Evolutionary conservation across 371 early-diverging fungal genomes (phyloP).

Genomic region (Blastocladiella emersonii): DNA sequence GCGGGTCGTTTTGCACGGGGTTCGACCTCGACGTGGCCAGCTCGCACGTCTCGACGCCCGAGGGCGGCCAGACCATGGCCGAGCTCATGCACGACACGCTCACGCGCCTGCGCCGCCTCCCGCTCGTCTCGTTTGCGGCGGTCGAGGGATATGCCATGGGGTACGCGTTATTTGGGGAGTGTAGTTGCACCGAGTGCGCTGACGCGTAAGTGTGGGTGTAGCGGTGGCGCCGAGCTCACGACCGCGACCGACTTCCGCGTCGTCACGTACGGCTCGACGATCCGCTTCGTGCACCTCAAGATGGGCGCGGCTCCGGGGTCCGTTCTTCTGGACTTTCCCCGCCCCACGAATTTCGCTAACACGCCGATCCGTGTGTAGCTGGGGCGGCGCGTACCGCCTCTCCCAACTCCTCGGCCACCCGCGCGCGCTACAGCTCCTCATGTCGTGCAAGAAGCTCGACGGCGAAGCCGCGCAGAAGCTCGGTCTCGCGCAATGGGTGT

Average conservation of each 20-base stretch:
- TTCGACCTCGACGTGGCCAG: slow-evolving; percentile 41
- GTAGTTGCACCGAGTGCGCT: no score
- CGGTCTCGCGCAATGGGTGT: neutral
- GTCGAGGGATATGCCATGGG: slow-evolving; percentile 28
- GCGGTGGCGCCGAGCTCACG: slow-evolving; percentile 57
- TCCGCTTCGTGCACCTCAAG: slow-evolving; percentile 47
- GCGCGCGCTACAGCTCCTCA: slow-evolving; percentile 31
- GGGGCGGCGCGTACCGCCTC: slow-evolving; percentile 45
- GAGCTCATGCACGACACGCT: slow-evolving; percentile 46
- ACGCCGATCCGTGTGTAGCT: slow-evolving; percentile 6
- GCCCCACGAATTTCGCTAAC: neutral
- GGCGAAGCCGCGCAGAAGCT: neutral
- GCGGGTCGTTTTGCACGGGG: slow-evolving; percentile 43
- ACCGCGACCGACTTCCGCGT: slow-evolving; percentile 49
- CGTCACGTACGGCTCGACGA: slow-evolving; percentile 21
- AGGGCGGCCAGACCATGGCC: slow-evolving; percentile 31
- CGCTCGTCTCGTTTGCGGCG: slow-evolving; percentile 44
- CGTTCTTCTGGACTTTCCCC: neutral
- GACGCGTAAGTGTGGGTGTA: no score
- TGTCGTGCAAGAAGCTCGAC: slow-evolving; percentile 7
- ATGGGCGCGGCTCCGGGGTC: slow-evolving; percentile 48
- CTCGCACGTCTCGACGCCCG: slow-evolving; percentile 26
- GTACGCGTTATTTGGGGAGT: neutral
- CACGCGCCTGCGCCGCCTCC: slow-evolving; percentile 34
- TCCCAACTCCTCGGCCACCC: slow-evolving; percentile 33